These are phyloP conservation scores for Colletotrichum tamarilloi DNA, from an alignment of 2,329 filamentous ascomycete species.

Conservation along the genomic window DNA sequence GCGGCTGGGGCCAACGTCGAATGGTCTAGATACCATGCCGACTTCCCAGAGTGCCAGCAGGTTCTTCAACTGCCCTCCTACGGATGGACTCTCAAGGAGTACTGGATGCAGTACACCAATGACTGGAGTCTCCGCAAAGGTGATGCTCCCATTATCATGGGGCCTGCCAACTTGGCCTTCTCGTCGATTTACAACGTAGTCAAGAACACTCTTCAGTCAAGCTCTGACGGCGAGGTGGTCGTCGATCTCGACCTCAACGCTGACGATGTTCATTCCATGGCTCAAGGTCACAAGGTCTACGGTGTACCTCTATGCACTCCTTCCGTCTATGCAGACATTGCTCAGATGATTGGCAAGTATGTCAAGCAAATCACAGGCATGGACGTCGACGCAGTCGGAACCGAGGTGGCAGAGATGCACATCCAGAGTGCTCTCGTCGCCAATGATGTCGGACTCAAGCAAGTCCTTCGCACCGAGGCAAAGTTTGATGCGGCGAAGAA, in stretches of 20 bases:
- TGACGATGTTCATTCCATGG: constrained; percentile 69
- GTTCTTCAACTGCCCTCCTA: constrained; percentile 76
- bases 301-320: constrained; percentile 74
- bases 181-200: constrained; percentile 66
- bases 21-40: constrained; percentile 76
- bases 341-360: constrained; percentile 71
- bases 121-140: constrained; percentile 80
- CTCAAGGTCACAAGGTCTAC: constrained; percentile 75
- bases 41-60: constrained; percentile 51
- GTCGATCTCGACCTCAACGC: constrained; percentile 68
- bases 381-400: constrained; percentile 64
- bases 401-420: constrained; percentile 75
- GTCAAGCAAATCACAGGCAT: constrained; percentile 71
- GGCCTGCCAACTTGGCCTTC: constrained; percentile 41
- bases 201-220: constrained; percentile 72
- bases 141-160: constrained; percentile 58
- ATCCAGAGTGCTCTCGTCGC: constrained; percentile 77
- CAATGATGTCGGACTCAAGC: constrained; percentile 55
- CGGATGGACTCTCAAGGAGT: constrained; percentile 78
- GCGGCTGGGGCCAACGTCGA: constrained; percentile 70
- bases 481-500: constrained; percentile 62
- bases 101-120: constrained; percentile 72
- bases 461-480: constrained; percentile 70
- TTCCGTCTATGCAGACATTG: constrained; percentile 68
- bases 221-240: constrained; percentile 71